Percentiles rank a stretch among this genome's conserved stretches.
These are phyloP conservation scores for Cynara cardunculus DNA, from an alignment of 129 eudicot species.

Conservation along the genomic window DNA sequence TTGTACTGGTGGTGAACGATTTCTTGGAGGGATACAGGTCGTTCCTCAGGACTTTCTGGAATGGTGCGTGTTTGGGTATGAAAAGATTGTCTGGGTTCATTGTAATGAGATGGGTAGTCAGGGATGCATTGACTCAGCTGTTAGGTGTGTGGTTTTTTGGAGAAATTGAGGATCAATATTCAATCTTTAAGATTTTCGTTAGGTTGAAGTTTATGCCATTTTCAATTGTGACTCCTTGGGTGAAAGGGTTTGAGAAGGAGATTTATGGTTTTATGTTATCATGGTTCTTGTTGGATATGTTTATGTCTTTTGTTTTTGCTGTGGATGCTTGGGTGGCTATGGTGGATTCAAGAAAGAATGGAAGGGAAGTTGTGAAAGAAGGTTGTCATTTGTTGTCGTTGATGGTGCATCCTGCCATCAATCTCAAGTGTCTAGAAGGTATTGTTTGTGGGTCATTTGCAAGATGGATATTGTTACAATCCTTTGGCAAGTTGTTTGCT, in stretches of 20 bases:
- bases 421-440: conserved; percentile 61
- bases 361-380: conserved; percentile 68
- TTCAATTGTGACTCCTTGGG: conserved; percentile 55
- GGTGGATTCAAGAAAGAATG: conserved; percentile 66
- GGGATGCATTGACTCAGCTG: conserved; percentile 67
- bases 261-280: conserved; percentile 43
- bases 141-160: conserved; percentile 66
- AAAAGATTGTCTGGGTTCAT: conserved; percentile 55
- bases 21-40: conserved; percentile 47
- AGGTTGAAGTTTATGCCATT: conserved; percentile 89
- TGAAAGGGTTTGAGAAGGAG: conserved; percentile 63
- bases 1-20: conserved; percentile 55
- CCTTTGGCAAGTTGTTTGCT: conserved; percentile 51
- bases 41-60: conserved; percentile 33
- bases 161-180: conserved; percentile 68
- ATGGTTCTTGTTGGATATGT: conserved; percentile 60
- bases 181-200: conserved; percentile 66
- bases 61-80: conserved; percentile 60
- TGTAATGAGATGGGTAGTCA: conserved; percentile 65
- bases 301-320: conserved; percentile 58
- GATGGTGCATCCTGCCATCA: conserved; percentile 51
- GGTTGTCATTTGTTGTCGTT: conserved; percentile 63
- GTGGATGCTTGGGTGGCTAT: conserved; percentile 83
- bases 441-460: conserved; percentile 55
- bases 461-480: conserved; percentile 40